These are phyloP conservation scores for Aspergillus sp. DNA, from an alignment of 2,329 filamentous ascomycete species.

Conservation along the genomic window DNA sequence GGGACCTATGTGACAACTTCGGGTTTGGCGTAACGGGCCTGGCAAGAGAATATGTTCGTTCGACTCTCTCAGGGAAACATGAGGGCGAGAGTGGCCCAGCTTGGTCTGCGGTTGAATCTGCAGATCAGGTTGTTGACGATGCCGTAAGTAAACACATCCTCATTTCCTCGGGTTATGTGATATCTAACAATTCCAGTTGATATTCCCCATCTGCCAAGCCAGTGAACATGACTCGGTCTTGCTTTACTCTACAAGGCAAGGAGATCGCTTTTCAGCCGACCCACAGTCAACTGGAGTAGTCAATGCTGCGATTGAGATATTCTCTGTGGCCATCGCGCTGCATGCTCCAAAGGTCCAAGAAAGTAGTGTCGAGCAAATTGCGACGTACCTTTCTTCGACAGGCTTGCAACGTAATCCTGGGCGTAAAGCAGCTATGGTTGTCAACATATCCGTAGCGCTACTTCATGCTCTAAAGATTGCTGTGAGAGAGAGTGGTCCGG, in stretches of 20 bases:
- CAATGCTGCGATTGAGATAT: slow-evolving; percentile 89
- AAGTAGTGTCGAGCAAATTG: slow-evolving; percentile 90
- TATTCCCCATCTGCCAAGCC: slow-evolving; percentile 71
- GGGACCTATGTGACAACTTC: slow-evolving; percentile 92
- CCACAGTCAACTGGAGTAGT: slow-evolving; percentile 91
- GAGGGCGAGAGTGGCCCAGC: slow-evolving; percentile 55
- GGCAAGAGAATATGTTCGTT: slow-evolving; percentile 72
- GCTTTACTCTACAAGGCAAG: slow-evolving; percentile 63
- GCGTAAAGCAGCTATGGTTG: slow-evolving; percentile 82
- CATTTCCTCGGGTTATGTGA: not conserved
- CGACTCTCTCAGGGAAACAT: slow-evolving; percentile 68
- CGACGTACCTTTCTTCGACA: slow-evolving; percentile 79
- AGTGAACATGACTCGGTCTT: slow-evolving; percentile 86
- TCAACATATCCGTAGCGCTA: slow-evolving; percentile 84
- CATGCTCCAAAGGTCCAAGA: slow-evolving; percentile 92
- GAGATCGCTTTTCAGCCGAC: slow-evolving; percentile 59
- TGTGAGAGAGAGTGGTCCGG: slow-evolving; percentile 73
- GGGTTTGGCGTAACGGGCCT: slow-evolving; percentile 91
- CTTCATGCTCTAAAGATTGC: slow-evolving; percentile 79
- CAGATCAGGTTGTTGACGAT: slow-evolving; percentile 42
- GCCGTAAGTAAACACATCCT: slow-evolving; percentile 31
- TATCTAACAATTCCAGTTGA: slow-evolving; percentile 35
- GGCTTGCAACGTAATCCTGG: slow-evolving; percentile 81
- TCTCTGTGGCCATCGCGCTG: slow-evolving; percentile 85
- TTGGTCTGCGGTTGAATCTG: slow-evolving; percentile 40